A percentile compares a stretch with the other conserved stretches of the same genome.
phyloP scores from a whole-genome alignment of 75 land plant species.

The Pinus tabuliformis region DNA sequence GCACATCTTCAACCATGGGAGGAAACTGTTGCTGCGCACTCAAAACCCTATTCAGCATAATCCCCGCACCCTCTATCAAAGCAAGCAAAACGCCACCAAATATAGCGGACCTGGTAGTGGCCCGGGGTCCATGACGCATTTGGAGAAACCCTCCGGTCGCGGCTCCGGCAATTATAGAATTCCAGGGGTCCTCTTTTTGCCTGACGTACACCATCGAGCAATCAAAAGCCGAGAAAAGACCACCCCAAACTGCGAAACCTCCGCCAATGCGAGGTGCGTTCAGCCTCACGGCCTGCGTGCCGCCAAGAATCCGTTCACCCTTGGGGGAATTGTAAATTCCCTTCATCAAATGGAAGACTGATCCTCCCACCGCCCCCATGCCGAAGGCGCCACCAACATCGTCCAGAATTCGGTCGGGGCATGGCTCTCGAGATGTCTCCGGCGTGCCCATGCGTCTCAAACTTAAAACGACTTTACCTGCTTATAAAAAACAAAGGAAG shows the following conservation, averaged over 20 bases:
- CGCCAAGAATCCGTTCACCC: constrained; percentile 75
- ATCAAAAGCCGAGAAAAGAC: constrained; percentile 82
- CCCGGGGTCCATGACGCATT: constrained; percentile 62
- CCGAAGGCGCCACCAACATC: constrained; percentile 90
- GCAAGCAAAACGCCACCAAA: constrained; percentile 35
- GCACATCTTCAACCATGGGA: constrained; percentile 31
- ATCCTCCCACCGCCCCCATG: constrained; percentile 23
- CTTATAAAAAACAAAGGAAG: too few species aligned
- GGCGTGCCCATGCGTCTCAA: constrained; percentile 22
- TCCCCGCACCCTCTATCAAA: constrained; percentile 81
- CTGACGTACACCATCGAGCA: constrained; percentile 87
- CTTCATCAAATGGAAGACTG: constrained; percentile 75
- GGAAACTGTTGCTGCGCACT: constrained; percentile 43
- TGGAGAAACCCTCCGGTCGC: constrained; percentile 87
- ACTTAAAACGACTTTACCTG: too few species aligned
- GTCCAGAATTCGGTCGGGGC: constrained; percentile 82
- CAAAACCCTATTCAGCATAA: constrained; percentile 65
- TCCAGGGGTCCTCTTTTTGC: constrained; percentile 99
- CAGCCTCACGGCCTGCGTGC: constrained; percentile 69
- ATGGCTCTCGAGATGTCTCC: constrained; percentile 53
- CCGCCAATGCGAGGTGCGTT: constrained; percentile 89
- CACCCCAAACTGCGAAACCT: constrained; percentile 92
- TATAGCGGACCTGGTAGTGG: constrained; percentile 58
- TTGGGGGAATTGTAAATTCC: constrained; percentile 82
- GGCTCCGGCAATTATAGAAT: constrained; percentile 89